Conservation (phyloP, 208 protist genomes). For the Acanthamoeba triangularis region DNA sequence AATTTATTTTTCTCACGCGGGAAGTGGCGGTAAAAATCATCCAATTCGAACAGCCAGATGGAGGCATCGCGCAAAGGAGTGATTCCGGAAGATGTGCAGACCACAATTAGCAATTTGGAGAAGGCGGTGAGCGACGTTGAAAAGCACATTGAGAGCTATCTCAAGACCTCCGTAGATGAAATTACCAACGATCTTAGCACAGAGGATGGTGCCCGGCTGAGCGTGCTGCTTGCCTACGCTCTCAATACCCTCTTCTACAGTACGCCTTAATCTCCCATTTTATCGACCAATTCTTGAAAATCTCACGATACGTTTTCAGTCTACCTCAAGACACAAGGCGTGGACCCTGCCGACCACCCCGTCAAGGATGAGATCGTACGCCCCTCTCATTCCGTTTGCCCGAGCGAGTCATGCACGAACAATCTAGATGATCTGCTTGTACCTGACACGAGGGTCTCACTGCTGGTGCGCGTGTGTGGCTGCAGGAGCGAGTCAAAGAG, state of each 20-base stretch:
- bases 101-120: neutral
- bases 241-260: slow-evolving; percentile 58
- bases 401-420: too few species aligned
- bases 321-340: slow-evolving; percentile 53
- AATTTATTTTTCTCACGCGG: too few species aligned
- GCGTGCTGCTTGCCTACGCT: slow-evolving; percentile 39
- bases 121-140: slow-evolving; percentile 1
- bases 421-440: too few species aligned
- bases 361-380: slow-evolving; percentile 49
- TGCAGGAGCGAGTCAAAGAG: slow-evolving; percentile 44
- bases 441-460: neutral
- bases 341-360: neutral
- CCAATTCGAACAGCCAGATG: neutral
- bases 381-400: neutral
- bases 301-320: neutral
- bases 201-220: slow-evolving; percentile 2
- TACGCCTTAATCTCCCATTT: neutral
- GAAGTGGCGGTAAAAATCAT: too few species aligned
- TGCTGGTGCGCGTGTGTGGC: neutral
- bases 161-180: slow-evolving; percentile 34
- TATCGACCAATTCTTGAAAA: too few species aligned
- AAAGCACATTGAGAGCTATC: slow-evolving; percentile 46
- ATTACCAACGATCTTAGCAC: slow-evolving; percentile 8
- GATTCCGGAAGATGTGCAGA: slow-evolving; percentile 9
- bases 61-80: neutral